Base-by-base conservation (phyloP, 306 rosid species). In the Dryas octopetala region DNA sequence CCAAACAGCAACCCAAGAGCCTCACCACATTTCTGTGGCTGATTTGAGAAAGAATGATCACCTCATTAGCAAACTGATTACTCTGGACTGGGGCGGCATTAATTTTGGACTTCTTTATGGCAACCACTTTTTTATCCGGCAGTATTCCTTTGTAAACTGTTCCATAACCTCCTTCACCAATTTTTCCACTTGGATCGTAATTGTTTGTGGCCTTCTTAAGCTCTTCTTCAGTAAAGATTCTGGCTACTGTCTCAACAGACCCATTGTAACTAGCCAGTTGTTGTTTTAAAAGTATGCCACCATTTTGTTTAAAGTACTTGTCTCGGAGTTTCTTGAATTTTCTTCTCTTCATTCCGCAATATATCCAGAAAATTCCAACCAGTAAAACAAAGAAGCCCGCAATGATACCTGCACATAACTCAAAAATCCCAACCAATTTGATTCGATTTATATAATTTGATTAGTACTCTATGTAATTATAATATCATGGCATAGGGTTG, bases 151-250 rank as follows among this genome's bases (percentile, higher is more conserved):
- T 78, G 41, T 78, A 78, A 70, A 78, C 81, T 4, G 10, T 49
- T 50, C 74, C 74, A 11, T 68, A 68, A 1, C 80, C 80, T 47
- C 80, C 74, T 59, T 76, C 66, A 38, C 80, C 81, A 19, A 69
- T 13, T 15, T 50, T 17, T 53, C 46, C 54, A 6, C n/a, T 43
- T 45, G 6, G 9, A 2, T 78, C n/a, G 57, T n/a, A 77, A 23
- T 77, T 41, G 64, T 77, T 52, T 8, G 81, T 77, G 7, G 76
- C 76, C 62, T 1, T 50, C 5, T 53, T 41, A 5, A 70, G n/a
- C 13, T 77, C 81, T 13, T 70, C 53, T 26, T 28, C 26, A 2
- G 53, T 38, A 23, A 70, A 77, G 12, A 77, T 48, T 43, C 23
- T 61, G 0, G 70, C 19, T 3, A 47, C 26, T 9, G 23, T 23